phyloP scores from a whole-genome alignment of 202 grass and related monocot species.

The Elaeis oleifera region DNA sequence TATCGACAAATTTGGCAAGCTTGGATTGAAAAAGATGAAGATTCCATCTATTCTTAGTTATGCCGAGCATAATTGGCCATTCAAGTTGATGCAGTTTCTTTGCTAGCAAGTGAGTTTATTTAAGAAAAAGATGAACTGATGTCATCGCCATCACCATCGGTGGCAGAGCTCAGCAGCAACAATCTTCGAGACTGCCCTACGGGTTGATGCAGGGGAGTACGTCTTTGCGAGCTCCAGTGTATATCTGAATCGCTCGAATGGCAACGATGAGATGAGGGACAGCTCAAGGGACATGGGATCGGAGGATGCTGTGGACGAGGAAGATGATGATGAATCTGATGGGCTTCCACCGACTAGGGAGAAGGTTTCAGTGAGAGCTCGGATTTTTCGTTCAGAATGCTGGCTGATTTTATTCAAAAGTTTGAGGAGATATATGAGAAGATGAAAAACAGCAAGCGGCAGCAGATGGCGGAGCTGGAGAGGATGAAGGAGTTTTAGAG shows the following conservation, averaged over 20 bases:
- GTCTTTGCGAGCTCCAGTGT: background rate
- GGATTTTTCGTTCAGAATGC: slow-evolving; percentile 31
- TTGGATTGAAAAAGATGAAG: slow-evolving; percentile 83
- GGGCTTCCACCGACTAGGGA: too few species aligned
- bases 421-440: slow-evolving; percentile 56
- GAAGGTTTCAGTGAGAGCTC: background rate
- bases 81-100: slow-evolving; percentile 55
- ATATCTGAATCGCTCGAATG: background rate
- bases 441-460: slow-evolving; percentile 70
- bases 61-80: slow-evolving; percentile 47
- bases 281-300: slow-evolving; percentile 23
- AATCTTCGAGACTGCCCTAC: slow-evolving; percentile 39
- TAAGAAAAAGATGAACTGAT: slow-evolving; percentile 54
- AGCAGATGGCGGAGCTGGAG: slow-evolving; percentile 24
- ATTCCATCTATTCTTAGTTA: slow-evolving; percentile 72
- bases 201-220: slow-evolving; percentile 22
- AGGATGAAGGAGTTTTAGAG: too few species aligned
- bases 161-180: slow-evolving; percentile 25
- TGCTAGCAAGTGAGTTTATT: slow-evolving; percentile 61
- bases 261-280: slow-evolving; percentile 12
- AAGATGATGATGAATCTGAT: too few species aligned
- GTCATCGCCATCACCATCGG: slow-evolving; percentile 15
- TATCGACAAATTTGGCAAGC: slow-evolving; percentile 53
- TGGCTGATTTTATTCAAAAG: slow-evolving; percentile 52
- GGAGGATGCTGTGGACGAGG: slow-evolving; percentile 6